Evolutionary conservation across 257 asterid species (phyloP), one percentile per base, ranked within the genome.

Genomic region (Solanum neorickii): DNA sequence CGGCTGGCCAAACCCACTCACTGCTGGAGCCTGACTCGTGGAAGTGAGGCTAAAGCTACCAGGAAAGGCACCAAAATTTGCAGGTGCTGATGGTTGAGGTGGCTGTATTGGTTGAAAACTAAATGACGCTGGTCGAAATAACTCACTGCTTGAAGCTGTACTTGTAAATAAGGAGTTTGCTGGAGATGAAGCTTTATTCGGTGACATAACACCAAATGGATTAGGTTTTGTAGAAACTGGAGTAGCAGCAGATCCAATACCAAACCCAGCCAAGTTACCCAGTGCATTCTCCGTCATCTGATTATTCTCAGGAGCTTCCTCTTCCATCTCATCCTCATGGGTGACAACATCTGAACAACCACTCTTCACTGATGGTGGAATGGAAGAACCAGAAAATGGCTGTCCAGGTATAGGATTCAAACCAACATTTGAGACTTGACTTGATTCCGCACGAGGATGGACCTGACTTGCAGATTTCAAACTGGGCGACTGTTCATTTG

Each of bases 251-350:
- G 94, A 87, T 49, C 99, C 98, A 74, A 92, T 86, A 69, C 98
- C 98, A 89, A 96, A 95, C 52, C 95, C 96, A 83, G 88, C 93
- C 75, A 96, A 92, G 93, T 88, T 92, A 87, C 94, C 96, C 56
- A 95, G 87, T 73, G 95, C 77, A 72, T 92, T 86, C 74, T 75
- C 93, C 78, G 93, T 83, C 47, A 90, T 89, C 87, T 89, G 95
- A 90, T 88, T 89, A 75, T 91, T 86, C 92, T 97, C 99, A 21
- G 98, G 96, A 83, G 97, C 96, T 89, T 96, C 99, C 91, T 97
- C 99, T 89, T 97, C 99, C 99, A 97, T 97, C 90, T 95, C 99
- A 93, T 97, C 99, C 92, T 95, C 98, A 31, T 92, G 89, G 83
- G 92, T 88, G 86, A 78, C 70, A 49, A 87, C 92, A 91, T 89